Base-by-base conservation (phyloP, 495 filamentous ascomycete genomes). In the Penicillium macrosclerotiorum region DNA sequence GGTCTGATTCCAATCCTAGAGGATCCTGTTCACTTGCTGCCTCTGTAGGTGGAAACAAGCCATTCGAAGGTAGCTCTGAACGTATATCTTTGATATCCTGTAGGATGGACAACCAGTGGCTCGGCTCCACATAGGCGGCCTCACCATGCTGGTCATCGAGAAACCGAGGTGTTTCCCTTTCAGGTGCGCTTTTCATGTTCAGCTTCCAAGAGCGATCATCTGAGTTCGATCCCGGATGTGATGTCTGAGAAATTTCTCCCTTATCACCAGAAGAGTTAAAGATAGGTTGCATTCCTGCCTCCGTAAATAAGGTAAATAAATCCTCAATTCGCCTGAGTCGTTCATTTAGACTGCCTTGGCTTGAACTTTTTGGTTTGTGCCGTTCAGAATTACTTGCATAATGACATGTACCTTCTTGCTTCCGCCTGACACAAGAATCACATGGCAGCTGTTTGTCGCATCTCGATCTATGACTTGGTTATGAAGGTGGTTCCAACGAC, bases 91-190 rank as follows among this genome's bases (percentile, higher is more conserved):
- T 68, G 25, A 68, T 62, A 45, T 65, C 53, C 14, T 81, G 72
- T 14, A 80, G 53, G 30, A 82, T 77, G n/a, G 77, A 74, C 55
- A 78, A 71, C 60, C 76, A 79, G 36, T 82, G 75, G 34, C 75
- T 77, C 7, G 72, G 71, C 1, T 73, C 76, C 7, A 79, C 68
- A 36, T 75, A 79, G 11, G 62, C 71, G 3, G 55, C 58, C 20
- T 60, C 59, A 17, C 52, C 20, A 48, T 50, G 29, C 34, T 32
- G 33, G 29, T 53, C 34, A 14, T 38, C 24, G 33, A 56, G 9
- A 19, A 35, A 20, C 12, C 13, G 9, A 9, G 20, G 42, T 39
- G 27, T 8, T 26, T 49, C 49, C 37, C 8, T 43, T 37, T 22
- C 52, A 50, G 23, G 37, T 13, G 6, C 37, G 37, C 24, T 40